Base-by-base conservation (phyloP, 495 filamentous ascomycete species). In the Rostrohypoxylon terebratum region DNA sequence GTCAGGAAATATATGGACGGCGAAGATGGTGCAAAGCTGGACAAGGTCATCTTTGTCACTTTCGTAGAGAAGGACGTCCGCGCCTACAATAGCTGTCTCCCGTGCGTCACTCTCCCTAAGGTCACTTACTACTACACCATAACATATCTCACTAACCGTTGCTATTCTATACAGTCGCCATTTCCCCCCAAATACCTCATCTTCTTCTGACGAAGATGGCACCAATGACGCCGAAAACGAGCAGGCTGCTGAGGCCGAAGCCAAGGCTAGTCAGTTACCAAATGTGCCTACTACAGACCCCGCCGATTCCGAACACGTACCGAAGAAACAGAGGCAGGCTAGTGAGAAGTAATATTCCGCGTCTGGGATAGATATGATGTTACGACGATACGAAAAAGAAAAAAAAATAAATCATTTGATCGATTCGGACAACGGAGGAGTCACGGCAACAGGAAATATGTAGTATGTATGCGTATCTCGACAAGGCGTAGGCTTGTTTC, bases 1-100 rank as follows among this genome's bases (percentile, higher is more conserved):
- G 90, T 96, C 16, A 88, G 90, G 54, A 78, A 83, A 31, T 98
- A 93, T 75, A 75, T 98, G 64, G 87, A 90, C 18, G 77, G 83
- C 16, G 79, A 85, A 13, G 79, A 86, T 21, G 89, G 86, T 20
- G 73, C 80, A 25, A 81, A 83, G 74, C 78, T 98, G 59, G 88
- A 93, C 18, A 87, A 88, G 63, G 86, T 97, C 6, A 83, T 97
- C 9, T 94, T 98, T 80, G 92, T 91, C 71, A 92, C 87, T 25
- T 97, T 95, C 78, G 87, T 91, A 78, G 75, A 76, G 36, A 94
- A 95, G 80, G 94, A 98, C 79, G 87, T 90, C 71, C 72, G 77
- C 42, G 91, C 90, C 13, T 98, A 98, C 77, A 82, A 88, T 23
- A 70, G 87, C 44, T 76, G 80, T 40, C 79, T 96, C 18, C 93